Conservation (phyloP, 2,329 filamentous ascomycete genomes). For the Pestalotiopsis sp. region DNA sequence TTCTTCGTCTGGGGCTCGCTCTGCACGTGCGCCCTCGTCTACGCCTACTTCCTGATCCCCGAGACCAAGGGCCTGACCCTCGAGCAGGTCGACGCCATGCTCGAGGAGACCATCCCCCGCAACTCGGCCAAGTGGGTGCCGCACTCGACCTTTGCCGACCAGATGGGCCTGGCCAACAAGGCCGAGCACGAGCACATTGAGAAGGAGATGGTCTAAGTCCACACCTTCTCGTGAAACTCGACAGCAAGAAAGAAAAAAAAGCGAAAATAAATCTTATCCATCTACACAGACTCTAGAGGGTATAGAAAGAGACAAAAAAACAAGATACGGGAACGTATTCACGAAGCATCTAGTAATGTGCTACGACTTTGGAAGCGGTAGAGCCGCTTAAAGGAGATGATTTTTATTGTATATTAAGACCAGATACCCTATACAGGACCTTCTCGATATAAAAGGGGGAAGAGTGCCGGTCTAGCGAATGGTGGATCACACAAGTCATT, state of each 20-base stretch:
- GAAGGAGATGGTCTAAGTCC: constrained; percentile 17
- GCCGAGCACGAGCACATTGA: constrained; percentile 20
- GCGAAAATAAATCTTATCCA: background rate
- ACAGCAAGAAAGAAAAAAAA: background rate
- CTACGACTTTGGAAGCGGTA: constrained; percentile 2
- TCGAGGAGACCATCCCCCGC: constrained; percentile 80
- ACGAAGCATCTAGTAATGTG: constrained; percentile 6
- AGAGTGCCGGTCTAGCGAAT: background rate
- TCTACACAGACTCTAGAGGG: background rate
- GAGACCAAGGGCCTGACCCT: constrained; percentile 69
- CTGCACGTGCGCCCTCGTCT: constrained; percentile 54
- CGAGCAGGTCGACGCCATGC: constrained; percentile 83
- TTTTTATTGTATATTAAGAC: background rate
- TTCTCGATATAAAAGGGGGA: background rate
- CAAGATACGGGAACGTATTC: background rate
- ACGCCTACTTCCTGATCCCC: constrained; percentile 62
- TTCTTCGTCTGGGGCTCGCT: constrained; percentile 65
- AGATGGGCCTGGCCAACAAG: constrained; percentile 50
- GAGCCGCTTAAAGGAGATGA: background rate
- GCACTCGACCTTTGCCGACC: constrained; percentile 64
- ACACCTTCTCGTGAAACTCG: too few species aligned
- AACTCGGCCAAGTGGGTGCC: constrained; percentile 77
- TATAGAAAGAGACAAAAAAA: background rate
- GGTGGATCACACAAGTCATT: background rate
- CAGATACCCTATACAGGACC: background rate